These are phyloP conservation scores for Arabidopsis arenosa DNA, from an alignment of 345 rosid species.

Conservation along the genomic window DNA sequence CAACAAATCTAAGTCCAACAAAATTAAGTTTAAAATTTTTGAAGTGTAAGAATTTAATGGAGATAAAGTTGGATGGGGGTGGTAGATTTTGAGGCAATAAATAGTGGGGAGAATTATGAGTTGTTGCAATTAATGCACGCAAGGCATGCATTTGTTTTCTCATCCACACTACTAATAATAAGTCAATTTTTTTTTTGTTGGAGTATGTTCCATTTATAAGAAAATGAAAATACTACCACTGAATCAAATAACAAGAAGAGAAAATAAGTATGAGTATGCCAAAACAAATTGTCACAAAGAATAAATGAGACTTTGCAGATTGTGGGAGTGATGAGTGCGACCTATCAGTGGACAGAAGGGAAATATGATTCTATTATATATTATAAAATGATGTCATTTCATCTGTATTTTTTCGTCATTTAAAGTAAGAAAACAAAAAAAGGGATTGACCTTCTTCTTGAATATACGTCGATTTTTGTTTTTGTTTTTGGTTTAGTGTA, in stretches of 20 bases:
- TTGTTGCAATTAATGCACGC: conserved; percentile 41
- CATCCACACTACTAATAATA: conserved; percentile 26
- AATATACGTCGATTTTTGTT: neutral
- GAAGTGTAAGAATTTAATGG: conserved; percentile 39
- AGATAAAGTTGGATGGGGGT: conserved; percentile 32
- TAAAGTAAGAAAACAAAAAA: conserved; percentile 5
- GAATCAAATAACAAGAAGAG: neutral
- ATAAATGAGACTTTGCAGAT: conserved; percentile 45
- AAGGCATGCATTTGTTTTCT: conserved; percentile 48
- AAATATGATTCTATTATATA: conserved; percentile 21
- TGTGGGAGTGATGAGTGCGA: conserved; percentile 49
- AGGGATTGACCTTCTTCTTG: conserved; percentile 18
- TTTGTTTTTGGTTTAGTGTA: neutral
- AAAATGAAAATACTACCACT: neutral
- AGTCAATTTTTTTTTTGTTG: conserved; percentile 33
- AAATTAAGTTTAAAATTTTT: neutral
- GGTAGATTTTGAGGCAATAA: conserved; percentile 49
- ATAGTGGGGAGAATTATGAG: conserved; percentile 46
- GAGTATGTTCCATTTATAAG: conserved; percentile 36
- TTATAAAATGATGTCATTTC: neutral
- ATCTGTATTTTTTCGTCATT: neutral
- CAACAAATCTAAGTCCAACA: neutral
- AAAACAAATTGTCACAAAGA: conserved; percentile 37
- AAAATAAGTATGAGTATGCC: no score
- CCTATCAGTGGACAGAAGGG: conserved; percentile 46